Conservation (phyloP, 768 basidiomycete genomes). For the Lentinula sp. region DNA sequence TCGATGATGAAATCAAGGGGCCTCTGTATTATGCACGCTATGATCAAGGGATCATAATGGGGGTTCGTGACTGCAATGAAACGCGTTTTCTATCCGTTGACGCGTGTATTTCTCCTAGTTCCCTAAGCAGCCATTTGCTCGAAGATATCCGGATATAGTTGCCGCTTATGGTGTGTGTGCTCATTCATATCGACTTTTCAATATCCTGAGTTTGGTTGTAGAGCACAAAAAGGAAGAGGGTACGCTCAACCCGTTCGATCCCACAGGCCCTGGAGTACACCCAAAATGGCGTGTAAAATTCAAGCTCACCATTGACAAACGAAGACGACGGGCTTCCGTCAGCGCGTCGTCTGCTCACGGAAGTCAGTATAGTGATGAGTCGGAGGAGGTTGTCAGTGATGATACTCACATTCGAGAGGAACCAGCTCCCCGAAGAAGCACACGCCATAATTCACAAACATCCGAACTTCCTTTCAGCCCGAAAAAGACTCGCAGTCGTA, state of each 20-base stretch:
- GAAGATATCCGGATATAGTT: slow-evolving; percentile 38
- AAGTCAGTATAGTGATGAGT: slow-evolving; percentile 16
- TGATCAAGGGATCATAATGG: slow-evolving; percentile 50
- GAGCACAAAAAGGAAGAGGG: slow-evolving; percentile 26
- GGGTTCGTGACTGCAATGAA: slow-evolving; percentile 31
- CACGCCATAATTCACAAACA: slow-evolving; percentile 13
- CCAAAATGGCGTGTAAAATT: slow-evolving; percentile 48
- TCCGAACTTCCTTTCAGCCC: slow-evolving; percentile 61
- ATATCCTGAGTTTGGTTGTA: slow-evolving; percentile 5
- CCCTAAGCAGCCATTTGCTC: slow-evolving; percentile 29
- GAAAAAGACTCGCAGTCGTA: slow-evolving; percentile 45
- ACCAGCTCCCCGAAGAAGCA: slow-evolving; percentile 11
- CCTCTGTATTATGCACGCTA: slow-evolving; percentile 59
- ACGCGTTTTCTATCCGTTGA: slow-evolving; percentile 15
- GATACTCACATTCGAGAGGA: slow-evolving; percentile 10
- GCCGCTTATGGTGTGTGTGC: slow-evolving; percentile 50
- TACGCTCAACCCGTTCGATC: slow-evolving; percentile 50
- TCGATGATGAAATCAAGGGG: slow-evolving; percentile 23
- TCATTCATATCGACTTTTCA: not conserved
- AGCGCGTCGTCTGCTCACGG: slow-evolving; percentile 22
- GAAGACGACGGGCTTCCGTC: slow-evolving; percentile 13
- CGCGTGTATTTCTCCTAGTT: slow-evolving; percentile 33
- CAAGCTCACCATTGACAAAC: slow-evolving; percentile 24
- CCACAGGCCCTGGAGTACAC: slow-evolving; percentile 51
- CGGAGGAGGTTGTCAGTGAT: slow-evolving; percentile 20